These are phyloP conservation scores for Podospora comata DNA, from an alignment of 495 filamentous ascomycete genomes.

Conservation along the genomic window DNA sequence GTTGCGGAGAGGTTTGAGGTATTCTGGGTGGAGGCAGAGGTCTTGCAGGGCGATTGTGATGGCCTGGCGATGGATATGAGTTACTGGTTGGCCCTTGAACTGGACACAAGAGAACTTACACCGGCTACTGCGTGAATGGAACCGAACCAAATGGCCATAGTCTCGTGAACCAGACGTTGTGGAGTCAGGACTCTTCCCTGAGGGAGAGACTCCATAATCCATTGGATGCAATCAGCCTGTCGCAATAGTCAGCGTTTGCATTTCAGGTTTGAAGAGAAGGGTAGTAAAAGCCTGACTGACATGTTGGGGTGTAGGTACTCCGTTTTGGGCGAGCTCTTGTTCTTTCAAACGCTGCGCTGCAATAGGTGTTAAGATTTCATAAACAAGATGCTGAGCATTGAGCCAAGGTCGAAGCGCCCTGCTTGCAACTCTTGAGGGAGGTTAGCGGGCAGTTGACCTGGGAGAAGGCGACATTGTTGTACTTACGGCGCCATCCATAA, in stretches of 20 bases:
- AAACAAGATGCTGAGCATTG: slow-evolving; percentile 15
- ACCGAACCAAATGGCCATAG: not conserved
- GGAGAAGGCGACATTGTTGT: not conserved
- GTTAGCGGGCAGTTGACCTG: not conserved
- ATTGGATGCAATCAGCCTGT: slow-evolving; percentile 32
- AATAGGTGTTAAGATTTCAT: slow-evolving; percentile 17
- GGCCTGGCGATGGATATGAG: no score
- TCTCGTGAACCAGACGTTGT: slow-evolving; percentile 23
- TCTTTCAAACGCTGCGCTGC: slow-evolving; percentile 16
- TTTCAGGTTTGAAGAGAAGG: not conserved
- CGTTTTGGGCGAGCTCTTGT: slow-evolving; percentile 4
- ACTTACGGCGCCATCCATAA: slow-evolving; percentile 13
- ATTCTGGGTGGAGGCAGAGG: slow-evolving; percentile 35
- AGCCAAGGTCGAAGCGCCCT: not conserved
- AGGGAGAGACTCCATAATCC: slow-evolving; percentile 36
- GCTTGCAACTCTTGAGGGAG: not conserved
- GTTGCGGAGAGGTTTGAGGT: slow-evolving; percentile 24
- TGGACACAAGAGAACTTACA: not conserved
- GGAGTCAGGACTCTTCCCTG: slow-evolving; percentile 19
- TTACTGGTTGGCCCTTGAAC: no score
- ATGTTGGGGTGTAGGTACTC: slow-evolving; percentile 17
- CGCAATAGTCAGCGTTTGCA: not conserved
- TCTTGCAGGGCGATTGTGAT: slow-evolving; percentile 33
- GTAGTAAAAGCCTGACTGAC: slow-evolving; percentile 18
- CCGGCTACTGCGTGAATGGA: not conserved